phyloP scores from a whole-genome alignment of 495 filamentous ascomycete species.

The Talaromyces stipitatus region DNA sequence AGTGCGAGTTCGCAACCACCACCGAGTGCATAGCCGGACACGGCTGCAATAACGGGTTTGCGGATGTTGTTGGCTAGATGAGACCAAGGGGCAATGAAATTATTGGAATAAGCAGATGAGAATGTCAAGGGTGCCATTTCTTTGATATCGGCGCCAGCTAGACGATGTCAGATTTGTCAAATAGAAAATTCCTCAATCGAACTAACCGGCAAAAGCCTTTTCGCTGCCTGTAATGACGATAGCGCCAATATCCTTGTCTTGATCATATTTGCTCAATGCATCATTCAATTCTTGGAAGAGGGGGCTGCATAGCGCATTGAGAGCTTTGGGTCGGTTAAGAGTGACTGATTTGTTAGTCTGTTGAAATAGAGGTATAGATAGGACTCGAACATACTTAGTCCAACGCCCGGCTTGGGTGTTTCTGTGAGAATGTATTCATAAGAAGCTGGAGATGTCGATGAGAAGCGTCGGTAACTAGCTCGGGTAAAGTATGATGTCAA shows the following conservation, averaged over 20 bases:
- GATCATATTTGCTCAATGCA: constrained; percentile 66
- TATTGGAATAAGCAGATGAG: constrained; percentile 67
- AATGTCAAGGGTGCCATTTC: constrained; percentile 94
- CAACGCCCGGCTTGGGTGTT: constrained; percentile 78
- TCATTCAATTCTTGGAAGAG: constrained; percentile 85
- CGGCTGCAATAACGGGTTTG: constrained; percentile 88
- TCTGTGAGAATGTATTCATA: constrained; percentile 82
- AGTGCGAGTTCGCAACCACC: constrained; percentile 97
- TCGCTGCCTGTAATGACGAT: constrained; percentile 83
- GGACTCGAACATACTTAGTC: constrained; percentile 64
- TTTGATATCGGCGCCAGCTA: constrained; percentile 94
- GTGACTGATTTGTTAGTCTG: constrained; percentile 53
- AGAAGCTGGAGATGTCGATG: constrained; percentile 39
- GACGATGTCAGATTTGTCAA: not conserved
- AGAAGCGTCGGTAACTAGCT: constrained; percentile 44
- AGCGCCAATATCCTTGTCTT: constrained; percentile 58
- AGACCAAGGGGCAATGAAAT: constrained; percentile 94
- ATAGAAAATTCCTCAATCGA: not conserved
- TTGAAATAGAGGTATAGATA: not conserved
- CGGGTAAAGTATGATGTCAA: constrained; percentile 41
- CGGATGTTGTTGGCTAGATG: constrained; percentile 70
- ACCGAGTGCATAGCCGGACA: constrained; percentile 88
- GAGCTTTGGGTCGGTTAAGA: constrained; percentile 88
- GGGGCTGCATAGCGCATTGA: constrained; percentile 85
- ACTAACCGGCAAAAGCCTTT: constrained; percentile 71